phyloP scores from a whole-genome alignment of 208 protist genomes.

The Leishmania guyanensis region DNA sequence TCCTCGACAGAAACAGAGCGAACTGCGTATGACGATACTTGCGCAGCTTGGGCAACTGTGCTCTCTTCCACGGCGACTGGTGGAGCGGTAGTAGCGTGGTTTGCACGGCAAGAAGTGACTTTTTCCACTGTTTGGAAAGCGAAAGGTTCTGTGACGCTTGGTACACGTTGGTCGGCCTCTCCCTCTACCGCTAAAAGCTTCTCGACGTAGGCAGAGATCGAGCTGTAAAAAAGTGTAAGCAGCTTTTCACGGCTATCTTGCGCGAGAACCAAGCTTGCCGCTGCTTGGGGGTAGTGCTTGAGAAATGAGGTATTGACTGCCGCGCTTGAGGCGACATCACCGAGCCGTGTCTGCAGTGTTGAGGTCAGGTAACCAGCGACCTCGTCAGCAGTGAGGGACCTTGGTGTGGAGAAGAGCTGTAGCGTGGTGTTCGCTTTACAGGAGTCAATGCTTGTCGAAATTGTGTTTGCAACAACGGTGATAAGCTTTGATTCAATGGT shows the following conservation, averaged over 20 bases:
- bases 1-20: constrained; percentile 5
- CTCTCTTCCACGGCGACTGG: too few species aligned
- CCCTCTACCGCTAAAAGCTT: background rate
- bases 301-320: background rate
- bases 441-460: background rate
- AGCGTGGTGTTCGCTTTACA: background rate
- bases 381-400: background rate
- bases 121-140: background rate
- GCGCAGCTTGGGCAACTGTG: background rate
- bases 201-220: constrained; percentile 10
- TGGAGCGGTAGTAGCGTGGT: background rate
- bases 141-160: background rate
- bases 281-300: background rate
- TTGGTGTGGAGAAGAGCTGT: background rate
- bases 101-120: background rate
- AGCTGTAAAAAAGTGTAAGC: background rate
- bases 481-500: constrained; percentile 14
- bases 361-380: background rate
- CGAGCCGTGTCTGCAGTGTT: background rate
- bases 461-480: constrained; percentile 4
- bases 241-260: background rate
- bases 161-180: too few species aligned
- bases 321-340: background rate
- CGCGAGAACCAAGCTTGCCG: background rate
- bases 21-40: background rate